These are phyloP conservation scores for Talaromyces sp. DNA, from an alignment of 2,329 filamentous ascomycete genomes.

Conservation along the genomic window DNA sequence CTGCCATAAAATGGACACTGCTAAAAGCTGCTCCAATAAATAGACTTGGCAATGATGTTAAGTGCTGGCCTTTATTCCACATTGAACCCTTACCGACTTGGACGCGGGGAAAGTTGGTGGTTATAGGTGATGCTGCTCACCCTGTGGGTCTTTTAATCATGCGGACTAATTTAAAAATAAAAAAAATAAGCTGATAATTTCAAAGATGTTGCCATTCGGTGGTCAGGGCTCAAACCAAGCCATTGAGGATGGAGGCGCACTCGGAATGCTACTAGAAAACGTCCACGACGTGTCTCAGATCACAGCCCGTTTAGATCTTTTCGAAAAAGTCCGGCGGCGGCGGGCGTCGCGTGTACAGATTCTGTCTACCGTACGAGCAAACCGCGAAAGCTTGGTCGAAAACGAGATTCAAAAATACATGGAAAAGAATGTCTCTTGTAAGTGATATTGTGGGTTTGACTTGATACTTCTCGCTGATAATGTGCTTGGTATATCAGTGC, in stretches of 20 bases:
- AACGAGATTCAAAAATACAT: constrained; percentile 1
- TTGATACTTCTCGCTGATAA: background rate
- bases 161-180: background rate
- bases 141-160: constrained; percentile 16
- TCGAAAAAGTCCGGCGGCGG: constrained; percentile 17
- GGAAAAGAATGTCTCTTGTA: background rate
- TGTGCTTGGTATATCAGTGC: background rate
- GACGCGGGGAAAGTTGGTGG: constrained; percentile 20
- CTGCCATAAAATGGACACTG: background rate
- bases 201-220: constrained; percentile 25
- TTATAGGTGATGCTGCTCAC: constrained; percentile 33
- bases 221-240: constrained; percentile 30
- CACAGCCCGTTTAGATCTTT: constrained; percentile 17
- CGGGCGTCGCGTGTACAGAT: constrained; percentile 22
- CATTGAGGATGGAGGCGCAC: constrained; percentile 30
- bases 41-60: constrained; percentile 16
- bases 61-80: constrained; percentile 23
- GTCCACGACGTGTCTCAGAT: constrained; percentile 14
- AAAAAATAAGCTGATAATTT: background rate
- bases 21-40: background rate
- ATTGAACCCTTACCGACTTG: constrained; percentile 24
- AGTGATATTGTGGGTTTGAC: background rate
- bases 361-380: constrained; percentile 14
- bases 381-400: background rate
- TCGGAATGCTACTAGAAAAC: constrained; percentile 14